phyloP scores from a whole-genome alignment of 2,329 filamentous ascomycete genomes.

The Chalaropsis thielavioides region DNA sequence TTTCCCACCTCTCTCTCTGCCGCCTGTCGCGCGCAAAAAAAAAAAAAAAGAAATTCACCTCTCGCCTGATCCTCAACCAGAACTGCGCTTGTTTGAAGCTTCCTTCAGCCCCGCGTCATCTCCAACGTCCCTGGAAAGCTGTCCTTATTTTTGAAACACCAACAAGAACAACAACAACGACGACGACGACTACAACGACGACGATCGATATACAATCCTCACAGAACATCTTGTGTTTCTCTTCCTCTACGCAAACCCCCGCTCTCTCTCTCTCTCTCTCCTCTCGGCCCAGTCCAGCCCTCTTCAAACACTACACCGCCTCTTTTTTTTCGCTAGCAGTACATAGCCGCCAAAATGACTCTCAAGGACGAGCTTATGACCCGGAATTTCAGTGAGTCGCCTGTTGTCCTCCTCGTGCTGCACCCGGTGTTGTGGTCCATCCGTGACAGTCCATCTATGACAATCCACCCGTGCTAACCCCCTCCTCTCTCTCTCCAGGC shows the following conservation, averaged over 20 bases:
- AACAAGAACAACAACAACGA: background rate
- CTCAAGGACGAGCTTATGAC: conserved; percentile 59
- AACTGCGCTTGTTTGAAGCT: background rate
- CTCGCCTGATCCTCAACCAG: no score
- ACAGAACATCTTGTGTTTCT: background rate
- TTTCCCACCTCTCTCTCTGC: background rate
- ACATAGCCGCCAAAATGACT: conserved; percentile 39
- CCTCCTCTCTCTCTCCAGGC: conserved; percentile 30
- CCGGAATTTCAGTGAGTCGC: conserved; percentile 55
- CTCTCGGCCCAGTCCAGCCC: background rate
- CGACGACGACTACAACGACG: background rate
- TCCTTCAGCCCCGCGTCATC: background rate
- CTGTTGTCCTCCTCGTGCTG: conserved; percentile 8
- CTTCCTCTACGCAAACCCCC: no score
- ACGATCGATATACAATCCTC: background rate
- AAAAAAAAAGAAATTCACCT: no score
- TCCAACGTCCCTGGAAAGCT: background rate
- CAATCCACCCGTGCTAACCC: conserved; percentile 7
- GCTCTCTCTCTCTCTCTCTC: background rate
- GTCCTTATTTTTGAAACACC: background rate
- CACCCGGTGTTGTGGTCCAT: no score
- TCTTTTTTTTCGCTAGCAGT: background rate
- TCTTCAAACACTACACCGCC: background rate
- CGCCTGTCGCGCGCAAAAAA: background rate
- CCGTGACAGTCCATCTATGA: conserved; percentile 9